phyloP scores from a whole-genome alignment of 169 alveolate species.

The Plasmodium yoelii region DNA sequence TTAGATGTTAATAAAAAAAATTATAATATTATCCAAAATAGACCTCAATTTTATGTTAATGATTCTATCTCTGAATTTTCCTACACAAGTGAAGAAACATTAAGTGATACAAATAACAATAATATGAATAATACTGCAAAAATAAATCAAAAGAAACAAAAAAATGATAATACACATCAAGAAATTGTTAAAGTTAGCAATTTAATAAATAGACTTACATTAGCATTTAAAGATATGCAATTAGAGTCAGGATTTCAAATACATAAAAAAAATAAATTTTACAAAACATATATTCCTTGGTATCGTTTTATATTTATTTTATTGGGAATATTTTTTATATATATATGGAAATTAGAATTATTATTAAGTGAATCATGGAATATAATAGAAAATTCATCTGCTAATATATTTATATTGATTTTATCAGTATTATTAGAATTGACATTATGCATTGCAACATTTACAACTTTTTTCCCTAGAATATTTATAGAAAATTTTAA shows the following conservation, averaged over 20 bases:
- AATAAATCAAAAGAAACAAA: slow-evolving; percentile 20
- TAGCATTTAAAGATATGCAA: slow-evolving; percentile 85
- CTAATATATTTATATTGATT: slow-evolving; percentile 44
- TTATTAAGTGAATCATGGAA: slow-evolving; percentile 51
- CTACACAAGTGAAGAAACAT: slow-evolving; percentile 58
- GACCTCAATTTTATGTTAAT: slow-evolving; percentile 37
- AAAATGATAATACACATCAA: slow-evolving; percentile 63
- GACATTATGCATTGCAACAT: slow-evolving; percentile 53
- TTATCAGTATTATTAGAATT: slow-evolving; percentile 63
- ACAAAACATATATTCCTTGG: slow-evolving; percentile 82
- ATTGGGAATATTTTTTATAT: slow-evolving; percentile 77
- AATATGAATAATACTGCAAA: no score
- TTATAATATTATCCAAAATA: slow-evolving; percentile 74
- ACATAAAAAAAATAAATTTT: slow-evolving; percentile 81
- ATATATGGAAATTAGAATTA: slow-evolving; percentile 72
- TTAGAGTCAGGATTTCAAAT: slow-evolving; percentile 82
- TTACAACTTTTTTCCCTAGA: slow-evolving; percentile 67
- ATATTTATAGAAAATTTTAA: slow-evolving; percentile 75
- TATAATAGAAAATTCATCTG: slow-evolving; percentile 33
- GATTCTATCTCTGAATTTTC: slow-evolving; percentile 71
- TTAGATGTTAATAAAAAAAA: slow-evolving; percentile 68
- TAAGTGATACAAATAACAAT: slow-evolving; percentile 47
- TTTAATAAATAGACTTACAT: slow-evolving; percentile 81
- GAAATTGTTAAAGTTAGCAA: slow-evolving; percentile 65
- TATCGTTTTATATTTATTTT: slow-evolving; percentile 79